Conservation (phyloP, 352 stramenopile genomes). For the Globisporangium abappressorium region DNA sequence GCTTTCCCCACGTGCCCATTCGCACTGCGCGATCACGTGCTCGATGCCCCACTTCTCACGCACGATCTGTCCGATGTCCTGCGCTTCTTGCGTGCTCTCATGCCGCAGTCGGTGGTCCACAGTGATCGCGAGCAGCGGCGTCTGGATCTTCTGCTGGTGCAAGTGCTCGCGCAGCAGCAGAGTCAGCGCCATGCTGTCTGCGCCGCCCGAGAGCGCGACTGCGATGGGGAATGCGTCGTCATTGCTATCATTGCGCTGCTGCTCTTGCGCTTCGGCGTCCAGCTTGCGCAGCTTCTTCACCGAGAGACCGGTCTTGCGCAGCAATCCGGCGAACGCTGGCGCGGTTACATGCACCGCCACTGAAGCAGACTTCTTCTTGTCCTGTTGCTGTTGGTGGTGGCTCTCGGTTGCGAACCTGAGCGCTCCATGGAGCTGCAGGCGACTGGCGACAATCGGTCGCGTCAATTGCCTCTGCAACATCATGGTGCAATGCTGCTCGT, state of each 20-base stretch:
- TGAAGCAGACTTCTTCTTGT: no score
- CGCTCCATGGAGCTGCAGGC: conserved; percentile 4
- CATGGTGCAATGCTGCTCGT: not conserved
- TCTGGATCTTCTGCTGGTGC: conserved; percentile 37
- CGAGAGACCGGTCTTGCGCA: conserved; percentile 40
- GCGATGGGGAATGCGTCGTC: conserved; percentile 46
- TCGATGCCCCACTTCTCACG: conserved; percentile 34
- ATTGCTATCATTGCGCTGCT: not conserved
- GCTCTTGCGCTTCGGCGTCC: conserved; percentile 22
- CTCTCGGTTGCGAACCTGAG: not conserved
- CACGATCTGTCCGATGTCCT: conserved; percentile 46
- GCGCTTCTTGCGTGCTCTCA: conserved; percentile 65
- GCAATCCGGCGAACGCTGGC: conserved; percentile 29
- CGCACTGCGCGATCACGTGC: conserved; percentile 50
- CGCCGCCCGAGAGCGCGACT: conserved; percentile 71
- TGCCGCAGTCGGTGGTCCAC: conserved; percentile 70
- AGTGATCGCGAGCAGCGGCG: conserved; percentile 72
- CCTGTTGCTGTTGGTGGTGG: not conserved
- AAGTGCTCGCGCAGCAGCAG: conserved; percentile 71
- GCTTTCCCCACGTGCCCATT: conserved; percentile 32
- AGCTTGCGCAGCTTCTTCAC: conserved; percentile 37
- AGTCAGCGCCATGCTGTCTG: conserved; percentile 80
- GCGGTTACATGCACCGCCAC: conserved; percentile 25
- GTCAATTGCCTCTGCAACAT: conserved; percentile 7
- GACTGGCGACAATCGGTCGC: not conserved